Conservation (phyloP, 768 basidiomycete species). For the Sutorius australiensis region DNA sequence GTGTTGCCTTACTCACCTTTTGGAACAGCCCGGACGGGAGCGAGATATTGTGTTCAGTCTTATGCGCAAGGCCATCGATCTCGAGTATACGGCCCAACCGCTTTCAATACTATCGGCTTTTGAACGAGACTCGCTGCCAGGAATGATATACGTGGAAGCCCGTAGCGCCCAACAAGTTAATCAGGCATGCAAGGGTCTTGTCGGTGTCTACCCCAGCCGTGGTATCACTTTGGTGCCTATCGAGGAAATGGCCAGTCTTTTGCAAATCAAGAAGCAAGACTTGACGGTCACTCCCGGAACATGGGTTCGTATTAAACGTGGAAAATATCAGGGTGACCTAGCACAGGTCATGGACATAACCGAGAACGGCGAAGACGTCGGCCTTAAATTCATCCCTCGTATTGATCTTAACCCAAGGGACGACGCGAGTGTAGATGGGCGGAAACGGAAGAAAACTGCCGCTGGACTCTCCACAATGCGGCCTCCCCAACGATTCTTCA, state of each 20-base stretch:
- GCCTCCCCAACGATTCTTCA: slow-evolving; percentile 90
- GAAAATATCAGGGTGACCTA: slow-evolving; percentile 91
- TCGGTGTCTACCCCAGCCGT: slow-evolving; percentile 85
- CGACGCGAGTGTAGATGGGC: slow-evolving; percentile 58
- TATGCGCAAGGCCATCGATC: slow-evolving; percentile 87
- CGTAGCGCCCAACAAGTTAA: slow-evolving; percentile 81
- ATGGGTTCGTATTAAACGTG: slow-evolving; percentile 94
- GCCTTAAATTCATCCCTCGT: slow-evolving; percentile 92
- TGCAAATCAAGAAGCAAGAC: slow-evolving; percentile 95
- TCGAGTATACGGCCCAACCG: slow-evolving; percentile 73
- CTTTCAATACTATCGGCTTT: slow-evolving; percentile 92
- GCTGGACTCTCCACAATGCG: slow-evolving; percentile 56
- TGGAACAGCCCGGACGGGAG: slow-evolving; percentile 77
- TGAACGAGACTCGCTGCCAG: slow-evolving; percentile 90
- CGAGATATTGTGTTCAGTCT: slow-evolving; percentile 91
- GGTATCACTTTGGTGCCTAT: slow-evolving; percentile 87
- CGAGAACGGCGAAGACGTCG: slow-evolving; percentile 90
- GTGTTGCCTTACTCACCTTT: slow-evolving; percentile 2
- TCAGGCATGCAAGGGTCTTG: slow-evolving; percentile 82
- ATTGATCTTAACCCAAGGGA: slow-evolving; percentile 94
- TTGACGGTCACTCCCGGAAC: slow-evolving; percentile 76
- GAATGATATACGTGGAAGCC: slow-evolving; percentile 97
- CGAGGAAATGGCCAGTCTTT: slow-evolving; percentile 94
- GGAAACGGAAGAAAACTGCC: slow-evolving; percentile 73
- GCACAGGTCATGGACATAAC: slow-evolving; percentile 94